phyloP scores from a whole-genome alignment of 164 flowering plant genomes.

The Paratinospora sagittata region DNA sequence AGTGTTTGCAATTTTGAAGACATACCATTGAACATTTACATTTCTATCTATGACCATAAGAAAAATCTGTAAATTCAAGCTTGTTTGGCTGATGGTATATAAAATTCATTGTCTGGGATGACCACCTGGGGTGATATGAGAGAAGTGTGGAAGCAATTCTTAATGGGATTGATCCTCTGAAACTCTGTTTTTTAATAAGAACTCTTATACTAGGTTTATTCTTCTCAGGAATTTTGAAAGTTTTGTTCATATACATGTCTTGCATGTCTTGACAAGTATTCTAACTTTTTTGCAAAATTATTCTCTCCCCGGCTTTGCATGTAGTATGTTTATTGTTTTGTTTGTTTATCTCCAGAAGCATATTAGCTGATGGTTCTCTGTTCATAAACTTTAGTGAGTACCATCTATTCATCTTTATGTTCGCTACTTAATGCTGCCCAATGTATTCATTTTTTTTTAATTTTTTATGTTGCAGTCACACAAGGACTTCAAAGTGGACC shows the following conservation, averaged over 20 bases:
- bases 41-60: background rate
- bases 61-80: background rate
- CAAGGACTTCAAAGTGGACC: slow-evolving; percentile 54
- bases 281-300: background rate
- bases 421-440: background rate
- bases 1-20: background rate
- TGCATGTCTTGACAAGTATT: background rate
- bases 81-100: background rate
- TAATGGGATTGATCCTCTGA: background rate
- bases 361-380: background rate
- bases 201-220: background rate
- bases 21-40: background rate
- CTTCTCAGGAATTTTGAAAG: background rate
- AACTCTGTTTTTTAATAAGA: background rate
- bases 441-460: too few species aligned
- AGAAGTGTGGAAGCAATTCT: background rate
- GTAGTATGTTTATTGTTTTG: background rate
- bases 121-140: background rate
- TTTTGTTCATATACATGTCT: background rate
- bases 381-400: too few species aligned
- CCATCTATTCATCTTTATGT: too few species aligned
- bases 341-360: background rate
- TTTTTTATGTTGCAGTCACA: slow-evolving; percentile 73
- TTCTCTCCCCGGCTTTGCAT: background rate
- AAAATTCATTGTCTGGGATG: background rate